Conservation (phyloP, 306 rosid genomes). For the Glycine latifolia region DNA sequence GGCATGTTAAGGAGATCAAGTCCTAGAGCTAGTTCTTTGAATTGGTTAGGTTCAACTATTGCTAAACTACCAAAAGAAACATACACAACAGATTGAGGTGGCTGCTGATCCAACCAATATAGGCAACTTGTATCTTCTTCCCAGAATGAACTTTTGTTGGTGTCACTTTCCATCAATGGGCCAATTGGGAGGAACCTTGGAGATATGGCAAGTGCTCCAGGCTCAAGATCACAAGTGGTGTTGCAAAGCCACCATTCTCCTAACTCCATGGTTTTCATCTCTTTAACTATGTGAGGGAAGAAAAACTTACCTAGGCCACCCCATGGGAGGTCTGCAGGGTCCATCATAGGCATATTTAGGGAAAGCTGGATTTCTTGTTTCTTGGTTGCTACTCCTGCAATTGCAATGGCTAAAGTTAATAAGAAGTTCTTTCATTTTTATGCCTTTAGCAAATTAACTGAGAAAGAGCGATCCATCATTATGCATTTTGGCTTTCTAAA, state of each 20-base stretch:
- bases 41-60: conserved; percentile 38
- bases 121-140: conserved; percentile 51
- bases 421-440: not conserved
- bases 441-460: not conserved
- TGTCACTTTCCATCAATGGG: conserved; percentile 36
- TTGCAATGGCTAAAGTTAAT: not conserved
- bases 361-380: conserved; percentile 40
- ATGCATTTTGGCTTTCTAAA: not conserved
- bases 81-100: conserved; percentile 45
- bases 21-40: conserved; percentile 48
- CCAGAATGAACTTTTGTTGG: conserved; percentile 37
- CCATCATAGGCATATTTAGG: conserved; percentile 45
- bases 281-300: not conserved
- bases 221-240: conserved; percentile 45
- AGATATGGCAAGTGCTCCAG: conserved; percentile 31
- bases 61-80: conserved; percentile 52
- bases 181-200: conserved; percentile 52
- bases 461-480: not conserved
- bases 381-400: conserved; percentile 38
- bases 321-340: conserved; percentile 39
- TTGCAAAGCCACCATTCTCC: conserved; percentile 54
- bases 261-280: conserved; percentile 11
- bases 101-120: conserved; percentile 51
- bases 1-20: conserved; percentile 45
- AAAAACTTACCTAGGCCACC: not conserved